phyloP scores from a whole-genome alignment of 208 protist species.

The Balamuthia mandrillaris region DNA sequence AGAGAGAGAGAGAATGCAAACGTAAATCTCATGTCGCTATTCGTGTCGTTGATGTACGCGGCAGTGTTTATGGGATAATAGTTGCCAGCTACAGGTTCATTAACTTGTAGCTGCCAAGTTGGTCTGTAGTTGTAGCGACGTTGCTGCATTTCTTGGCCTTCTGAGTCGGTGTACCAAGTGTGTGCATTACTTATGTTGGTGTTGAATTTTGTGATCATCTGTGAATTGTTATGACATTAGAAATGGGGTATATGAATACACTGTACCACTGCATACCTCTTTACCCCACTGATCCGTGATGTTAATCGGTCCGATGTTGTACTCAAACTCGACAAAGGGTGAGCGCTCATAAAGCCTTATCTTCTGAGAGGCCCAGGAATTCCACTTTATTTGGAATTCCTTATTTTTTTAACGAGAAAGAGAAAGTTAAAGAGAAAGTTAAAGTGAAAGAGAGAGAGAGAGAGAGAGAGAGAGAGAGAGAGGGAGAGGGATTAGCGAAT shows the following conservation, averaged over 20 bases:
- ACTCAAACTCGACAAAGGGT: slow-evolving; percentile 21
- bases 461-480: background rate
- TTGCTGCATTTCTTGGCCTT: slow-evolving; percentile 15
- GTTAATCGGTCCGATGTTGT: slow-evolving; percentile 10
- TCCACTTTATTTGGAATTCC: background rate
- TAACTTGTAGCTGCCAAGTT: background rate
- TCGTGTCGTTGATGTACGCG: background rate
- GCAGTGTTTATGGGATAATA: slow-evolving; percentile 21
- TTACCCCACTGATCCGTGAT: background rate
- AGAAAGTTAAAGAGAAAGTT: background rate
- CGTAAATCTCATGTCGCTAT: background rate
- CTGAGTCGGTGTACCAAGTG: slow-evolving; percentile 2
- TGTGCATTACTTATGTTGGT: background rate
- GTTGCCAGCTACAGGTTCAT: background rate
- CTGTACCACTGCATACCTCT: background rate
- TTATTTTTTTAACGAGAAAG: background rate
- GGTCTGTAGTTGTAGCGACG: background rate
- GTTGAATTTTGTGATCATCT: background rate
- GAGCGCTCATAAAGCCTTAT: background rate
- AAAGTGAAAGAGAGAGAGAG: background rate
- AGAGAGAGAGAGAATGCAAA: background rate
- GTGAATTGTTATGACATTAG: background rate
- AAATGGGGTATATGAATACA: background rate
- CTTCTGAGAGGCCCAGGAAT: background rate
- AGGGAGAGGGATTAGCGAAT: background rate